Evolutionary conservation across 208 protist species (phyloP).

Genomic region (Trypanosoma melophagium): DNA sequence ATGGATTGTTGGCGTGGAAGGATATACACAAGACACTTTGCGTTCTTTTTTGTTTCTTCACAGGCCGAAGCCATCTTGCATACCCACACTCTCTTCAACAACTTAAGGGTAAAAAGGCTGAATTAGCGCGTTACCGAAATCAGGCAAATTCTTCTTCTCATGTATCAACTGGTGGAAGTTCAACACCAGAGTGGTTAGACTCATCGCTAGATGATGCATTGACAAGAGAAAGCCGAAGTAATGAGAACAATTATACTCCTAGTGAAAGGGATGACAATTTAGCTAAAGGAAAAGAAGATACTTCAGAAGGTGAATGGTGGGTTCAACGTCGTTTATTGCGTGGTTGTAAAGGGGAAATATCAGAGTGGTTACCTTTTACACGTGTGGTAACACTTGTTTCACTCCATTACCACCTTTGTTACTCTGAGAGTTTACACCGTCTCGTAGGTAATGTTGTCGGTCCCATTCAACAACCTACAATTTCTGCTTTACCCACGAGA

Average conservation of each 20-base stretch:
- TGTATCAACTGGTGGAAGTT: not conserved
- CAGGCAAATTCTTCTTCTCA: not conserved
- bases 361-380: conserved; percentile 42
- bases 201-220: conserved; percentile 1
- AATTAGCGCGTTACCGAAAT: conserved; percentile 5
- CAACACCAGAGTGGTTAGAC: not conserved
- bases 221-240: not conserved
- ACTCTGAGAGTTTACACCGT: conserved; percentile 62
- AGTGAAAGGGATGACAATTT: too few relatives aligned
- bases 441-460: conserved; percentile 78
- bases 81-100: conserved; percentile 44
- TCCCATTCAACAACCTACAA: conserved; percentile 76
- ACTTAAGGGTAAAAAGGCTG: conserved; percentile 28
- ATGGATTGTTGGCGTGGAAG: conserved; percentile 56
- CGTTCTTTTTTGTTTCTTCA: conserved; percentile 67
- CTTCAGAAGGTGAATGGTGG: conserved; percentile 11
- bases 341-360: conserved; percentile 58
- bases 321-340: conserved; percentile 58
- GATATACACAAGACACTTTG: conserved; percentile 49
- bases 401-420: conserved; percentile 39
- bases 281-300: not conserved
- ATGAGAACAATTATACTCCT: not conserved
- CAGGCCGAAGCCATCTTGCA: conserved; percentile 65
- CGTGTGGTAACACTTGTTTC: conserved; percentile 47
- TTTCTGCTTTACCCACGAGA: conserved; percentile 55